A percentile compares a stretch with the other conserved stretches of the same genome.
These are phyloP conservation scores for Colletotrichum shisoi DNA, from an alignment of 2,329 filamentous ascomycete genomes.

Conservation along the genomic window DNA sequence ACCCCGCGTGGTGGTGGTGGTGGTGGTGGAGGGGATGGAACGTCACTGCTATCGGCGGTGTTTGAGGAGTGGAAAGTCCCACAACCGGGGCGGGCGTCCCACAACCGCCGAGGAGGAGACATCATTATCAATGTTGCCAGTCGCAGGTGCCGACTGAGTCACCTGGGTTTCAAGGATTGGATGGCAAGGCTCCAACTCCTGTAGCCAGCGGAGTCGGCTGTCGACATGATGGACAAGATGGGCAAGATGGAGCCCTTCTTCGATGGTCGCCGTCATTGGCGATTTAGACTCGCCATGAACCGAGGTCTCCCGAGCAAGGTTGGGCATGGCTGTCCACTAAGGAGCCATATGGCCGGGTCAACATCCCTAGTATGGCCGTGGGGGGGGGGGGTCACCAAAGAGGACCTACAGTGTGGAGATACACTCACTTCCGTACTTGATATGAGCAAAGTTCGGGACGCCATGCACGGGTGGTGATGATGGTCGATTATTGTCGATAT, in stretches of 20 bases:
- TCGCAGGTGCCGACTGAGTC: constrained; percentile 30
- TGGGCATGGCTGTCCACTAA: constrained; percentile 30
- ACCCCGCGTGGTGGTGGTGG: not conserved
- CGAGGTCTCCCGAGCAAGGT: constrained; percentile 19
- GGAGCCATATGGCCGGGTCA: constrained; percentile 34
- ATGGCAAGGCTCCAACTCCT: constrained; percentile 10
- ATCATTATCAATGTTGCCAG: constrained; percentile 36
- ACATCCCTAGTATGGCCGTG: constrained; percentile 10
- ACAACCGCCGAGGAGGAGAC: constrained; percentile 13
- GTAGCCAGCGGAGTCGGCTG: not conserved
- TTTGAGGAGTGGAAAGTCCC: constrained; percentile 25
- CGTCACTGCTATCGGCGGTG: constrained; percentile 39
- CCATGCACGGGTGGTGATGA: constrained; percentile 27
- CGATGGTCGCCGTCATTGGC: constrained; percentile 24
- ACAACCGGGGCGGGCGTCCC: constrained; percentile 12
- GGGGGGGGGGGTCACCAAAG: not conserved
- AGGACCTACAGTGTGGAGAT: constrained; percentile 8
- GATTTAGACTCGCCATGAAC: constrained; percentile 22
- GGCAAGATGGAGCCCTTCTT: too few relatives aligned
- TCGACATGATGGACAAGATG: not conserved
- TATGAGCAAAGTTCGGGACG: constrained; percentile 25
- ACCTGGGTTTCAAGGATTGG: constrained; percentile 31
- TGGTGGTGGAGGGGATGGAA: constrained; percentile 39
- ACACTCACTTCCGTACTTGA: constrained; percentile 1
- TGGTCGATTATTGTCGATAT: constrained; percentile 9